Percentiles rank a stretch among this genome's conserved stretches.
Conservation (phyloP, 257 asterid species). For the Capsicum baccatum region DNA sequence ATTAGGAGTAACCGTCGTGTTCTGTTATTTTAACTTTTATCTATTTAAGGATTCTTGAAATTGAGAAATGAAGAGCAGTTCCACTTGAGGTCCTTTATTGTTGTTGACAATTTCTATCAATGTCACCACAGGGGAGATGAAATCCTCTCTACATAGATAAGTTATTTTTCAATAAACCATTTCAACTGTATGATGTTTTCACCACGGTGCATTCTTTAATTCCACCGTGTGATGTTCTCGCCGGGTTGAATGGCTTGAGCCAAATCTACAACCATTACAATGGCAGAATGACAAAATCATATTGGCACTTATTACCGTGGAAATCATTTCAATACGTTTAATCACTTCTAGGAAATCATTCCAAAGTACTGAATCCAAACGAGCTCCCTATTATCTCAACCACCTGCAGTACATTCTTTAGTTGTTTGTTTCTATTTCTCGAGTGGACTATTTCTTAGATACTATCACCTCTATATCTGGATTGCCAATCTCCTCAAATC, state of each 20-base stretch:
- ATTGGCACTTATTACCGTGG: background rate
- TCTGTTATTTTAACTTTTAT: too few relatives aligned
- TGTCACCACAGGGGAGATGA: too few relatives aligned
- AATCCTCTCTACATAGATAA: too few relatives aligned
- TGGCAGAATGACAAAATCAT: background rate
- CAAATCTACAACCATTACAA: background rate
- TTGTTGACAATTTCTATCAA: background rate
- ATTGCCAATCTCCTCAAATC: too few relatives aligned
- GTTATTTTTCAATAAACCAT: background rate
- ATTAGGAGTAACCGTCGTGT: too few relatives aligned
- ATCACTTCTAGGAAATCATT: too few relatives aligned
- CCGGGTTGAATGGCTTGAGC: background rate
- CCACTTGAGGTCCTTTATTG: background rate
- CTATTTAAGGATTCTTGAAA: too few relatives aligned
- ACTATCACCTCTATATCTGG: too few relatives aligned
- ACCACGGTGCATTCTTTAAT: background rate
- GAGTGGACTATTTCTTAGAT: too few relatives aligned
- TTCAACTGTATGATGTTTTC: background rate
- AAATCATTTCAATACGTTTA: background rate
- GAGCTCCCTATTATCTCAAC: background rate
- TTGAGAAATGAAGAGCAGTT: too few relatives aligned
- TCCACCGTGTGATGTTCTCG: background rate
- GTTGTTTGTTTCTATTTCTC: too few relatives aligned
- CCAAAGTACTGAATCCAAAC: background rate
- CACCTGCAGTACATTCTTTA: background rate